A percentile compares a stretch with the other conserved stretches of the same genome.
Evolutionary conservation across 2,329 filamentous ascomycete genomes (phyloP).

Genomic region (Catunica adiposa): DNA sequence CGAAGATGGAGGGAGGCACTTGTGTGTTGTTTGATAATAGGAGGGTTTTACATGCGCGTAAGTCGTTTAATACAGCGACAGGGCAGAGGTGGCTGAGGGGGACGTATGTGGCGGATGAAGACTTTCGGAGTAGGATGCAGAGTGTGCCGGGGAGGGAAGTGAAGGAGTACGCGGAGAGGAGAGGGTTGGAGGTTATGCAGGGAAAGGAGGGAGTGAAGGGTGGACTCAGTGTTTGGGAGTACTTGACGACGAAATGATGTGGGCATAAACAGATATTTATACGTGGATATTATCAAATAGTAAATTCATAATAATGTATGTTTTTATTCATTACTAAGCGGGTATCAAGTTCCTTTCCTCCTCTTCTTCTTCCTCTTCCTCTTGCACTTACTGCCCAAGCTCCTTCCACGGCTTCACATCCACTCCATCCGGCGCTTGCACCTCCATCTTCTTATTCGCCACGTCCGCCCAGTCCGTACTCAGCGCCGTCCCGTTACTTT

Average conservation of each 20-base stretch:
- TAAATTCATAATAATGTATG: too few species aligned
- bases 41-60: conserved; percentile 68
- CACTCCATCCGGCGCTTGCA: conserved; percentile 58
- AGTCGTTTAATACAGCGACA: conserved; percentile 49
- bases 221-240: conserved; percentile 9
- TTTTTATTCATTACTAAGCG: too few species aligned
- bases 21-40: conserved; percentile 89
- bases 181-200: neutral
- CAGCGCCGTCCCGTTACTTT: conserved; percentile 83
- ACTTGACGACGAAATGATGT: conserved; percentile 6
- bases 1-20: conserved; percentile 54
- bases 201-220: conserved; percentile 3
- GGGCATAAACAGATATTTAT: too few species aligned
- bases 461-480: conserved; percentile 90
- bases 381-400: neutral
- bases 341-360: too few species aligned
- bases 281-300: too few species aligned
- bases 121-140: conserved; percentile 23
- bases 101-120: conserved; percentile 52
- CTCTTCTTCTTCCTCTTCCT: too few species aligned
- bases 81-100: conserved; percentile 73
- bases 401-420: conserved; percentile 53
- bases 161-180: conserved; percentile 11
- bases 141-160: conserved; percentile 10
- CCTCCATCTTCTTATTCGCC: conserved; percentile 52